Evolutionary conservation across 345 rosid genomes (phyloP).

Genomic region (Syzygium aromaticum): DNA sequence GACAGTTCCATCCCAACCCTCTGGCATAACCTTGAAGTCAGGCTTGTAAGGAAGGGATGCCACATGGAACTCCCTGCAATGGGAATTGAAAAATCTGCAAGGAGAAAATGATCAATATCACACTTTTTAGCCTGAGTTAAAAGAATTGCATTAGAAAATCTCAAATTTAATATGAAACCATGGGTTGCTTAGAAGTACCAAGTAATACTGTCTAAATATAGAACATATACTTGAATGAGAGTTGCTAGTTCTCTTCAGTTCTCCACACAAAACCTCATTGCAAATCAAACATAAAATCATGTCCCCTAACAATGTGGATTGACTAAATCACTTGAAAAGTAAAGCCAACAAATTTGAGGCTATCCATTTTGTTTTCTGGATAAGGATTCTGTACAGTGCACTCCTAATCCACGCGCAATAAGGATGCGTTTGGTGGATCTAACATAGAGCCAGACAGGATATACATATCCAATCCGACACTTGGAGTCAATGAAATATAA

Average conservation of each 20-base stretch:
- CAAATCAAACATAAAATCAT: background rate
- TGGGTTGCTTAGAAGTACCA: background rate
- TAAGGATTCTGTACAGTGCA: background rate
- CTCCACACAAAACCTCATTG: background rate
- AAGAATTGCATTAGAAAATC: background rate
- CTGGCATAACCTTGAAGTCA: slow-evolving; percentile 96
- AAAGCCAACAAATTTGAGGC: background rate
- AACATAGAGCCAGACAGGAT: background rate
- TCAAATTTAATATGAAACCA: background rate
- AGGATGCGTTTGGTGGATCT: background rate
- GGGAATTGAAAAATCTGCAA: slow-evolving; percentile 71
- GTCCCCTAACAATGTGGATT: background rate
- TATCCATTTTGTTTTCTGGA: background rate
- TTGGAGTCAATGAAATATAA: background rate
- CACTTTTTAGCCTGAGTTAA: background rate
- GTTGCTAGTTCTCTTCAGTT: background rate
- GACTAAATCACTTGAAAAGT: background rate
- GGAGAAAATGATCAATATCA: background rate
- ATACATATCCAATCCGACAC: background rate
- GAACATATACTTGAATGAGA: background rate
- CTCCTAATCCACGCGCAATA: background rate
- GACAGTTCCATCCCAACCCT: slow-evolving; percentile 96
- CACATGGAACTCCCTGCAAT: slow-evolving; percentile 93
- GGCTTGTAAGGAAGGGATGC: slow-evolving; percentile 93
- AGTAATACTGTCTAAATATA: background rate